Base-by-base conservation (phyloP, 768 basidiomycete species). In the Leucosporidium scottii region DNA sequence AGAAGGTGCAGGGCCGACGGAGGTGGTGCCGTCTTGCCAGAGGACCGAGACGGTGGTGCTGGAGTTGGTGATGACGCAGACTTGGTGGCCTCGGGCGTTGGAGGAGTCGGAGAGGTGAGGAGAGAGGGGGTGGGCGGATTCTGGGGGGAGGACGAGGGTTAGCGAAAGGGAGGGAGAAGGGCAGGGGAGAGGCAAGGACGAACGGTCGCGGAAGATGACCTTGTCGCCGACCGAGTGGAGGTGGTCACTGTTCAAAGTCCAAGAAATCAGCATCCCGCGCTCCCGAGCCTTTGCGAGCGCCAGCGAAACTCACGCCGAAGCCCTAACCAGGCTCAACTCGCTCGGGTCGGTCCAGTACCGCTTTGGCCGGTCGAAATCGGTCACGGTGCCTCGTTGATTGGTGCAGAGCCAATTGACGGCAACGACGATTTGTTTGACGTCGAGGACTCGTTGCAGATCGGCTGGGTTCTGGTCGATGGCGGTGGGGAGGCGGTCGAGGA, bases 21-120 rank as follows among this genome's bases (percentile, higher is more conserved):
- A 82, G 23, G 53, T 53, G 15, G 68, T 61, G 28, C 91, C 92
- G 76, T 91, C 86, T 80, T 96, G 93, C 93, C 93, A 97, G 17
- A 93, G 77, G 39, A 97, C 81, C 31, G 84, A 82, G 30, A 89
- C 80, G 13, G 78, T 80, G n/a, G 91, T 88, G 63, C 82, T 80
- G 4, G 88, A 89, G 79, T 89, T 85, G 53, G 81, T 83, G 25
- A 94, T 87, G 31, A 84, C 80, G 66, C 86, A 82, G 3, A 84
- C 83, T 54, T 82, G 81, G 62, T 66, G 61, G 1, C 67, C 61
- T 1, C 3, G 60, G 59, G 61, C 58, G 47, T 60, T 5, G 15
- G 59, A 21, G 59, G 61, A 12, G 59, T 49, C 31, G 27, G 44
- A 25, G 55, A 47, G 51, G n/a, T 58, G 44, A 8, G 71, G 47